Evolutionary conservation across 805 yeast species (phyloP).

Genomic region (Candida chauliodis): DNA sequence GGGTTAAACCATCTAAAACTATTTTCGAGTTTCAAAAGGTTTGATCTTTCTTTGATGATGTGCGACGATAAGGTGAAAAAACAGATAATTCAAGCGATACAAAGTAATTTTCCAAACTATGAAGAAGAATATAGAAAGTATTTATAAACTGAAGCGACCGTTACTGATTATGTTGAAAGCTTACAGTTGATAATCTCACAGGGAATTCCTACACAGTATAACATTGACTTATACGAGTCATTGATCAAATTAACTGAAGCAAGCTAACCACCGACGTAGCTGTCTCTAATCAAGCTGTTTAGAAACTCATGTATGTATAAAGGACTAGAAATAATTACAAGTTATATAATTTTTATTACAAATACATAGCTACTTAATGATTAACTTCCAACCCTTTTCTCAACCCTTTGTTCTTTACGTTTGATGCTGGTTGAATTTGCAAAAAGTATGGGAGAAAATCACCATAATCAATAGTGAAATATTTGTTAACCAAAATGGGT

Average conservation of each 20-base stretch:
- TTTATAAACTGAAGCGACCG: no score
- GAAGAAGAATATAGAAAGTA: background rate
- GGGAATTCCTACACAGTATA: no score
- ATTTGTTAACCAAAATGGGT: constrained; percentile 36
- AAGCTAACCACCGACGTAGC: no score
- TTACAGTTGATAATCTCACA: no score
- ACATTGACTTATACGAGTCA: no score
- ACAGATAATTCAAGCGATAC: constrained; percentile 7
- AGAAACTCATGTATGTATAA: no score
- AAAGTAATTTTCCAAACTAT: constrained; percentile 5
- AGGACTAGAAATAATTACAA: no score
- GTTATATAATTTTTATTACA: no score
- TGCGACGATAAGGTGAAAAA: constrained; percentile 19
- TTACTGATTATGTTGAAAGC: no score
- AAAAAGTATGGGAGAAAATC: constrained; percentile 38
- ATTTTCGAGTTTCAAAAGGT: constrained; percentile 35
- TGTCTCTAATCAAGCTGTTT: no score
- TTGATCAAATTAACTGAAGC: no score
- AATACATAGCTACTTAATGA: constrained; percentile 10
- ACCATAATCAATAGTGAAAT: constrained; percentile 37
- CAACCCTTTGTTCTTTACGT: constrained; percentile 32
- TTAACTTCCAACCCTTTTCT: constrained; percentile 14
- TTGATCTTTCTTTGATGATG: constrained; percentile 31
- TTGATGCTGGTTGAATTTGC: constrained; percentile 43
- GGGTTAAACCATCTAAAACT: constrained; percentile 19